Conservation (phyloP, 73 alveolate species). For the Paramecium octaurelia region DNA sequence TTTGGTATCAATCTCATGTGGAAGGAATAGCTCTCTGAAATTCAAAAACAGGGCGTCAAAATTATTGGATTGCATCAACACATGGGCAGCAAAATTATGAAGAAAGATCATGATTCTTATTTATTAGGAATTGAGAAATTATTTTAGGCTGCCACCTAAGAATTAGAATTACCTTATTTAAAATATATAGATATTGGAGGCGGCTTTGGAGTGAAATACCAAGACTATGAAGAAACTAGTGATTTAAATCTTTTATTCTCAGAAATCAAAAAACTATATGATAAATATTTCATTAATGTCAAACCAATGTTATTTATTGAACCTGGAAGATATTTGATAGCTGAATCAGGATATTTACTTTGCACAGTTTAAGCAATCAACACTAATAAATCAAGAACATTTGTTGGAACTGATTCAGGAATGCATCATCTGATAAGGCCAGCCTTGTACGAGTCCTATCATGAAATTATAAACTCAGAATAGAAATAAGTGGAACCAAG, state of each 20-base stretch:
- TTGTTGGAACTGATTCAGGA: constrained; percentile 65
- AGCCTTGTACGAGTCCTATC: constrained; percentile 58
- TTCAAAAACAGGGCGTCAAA: constrained; percentile 26
- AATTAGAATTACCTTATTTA: constrained; percentile 39
- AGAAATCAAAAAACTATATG: constrained; percentile 39
- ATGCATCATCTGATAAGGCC: constrained; percentile 64
- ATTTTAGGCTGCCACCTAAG: constrained; percentile 52
- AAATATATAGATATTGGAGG: constrained; percentile 63
- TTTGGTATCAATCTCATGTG: constrained; percentile 57
- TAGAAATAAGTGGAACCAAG: neutral
- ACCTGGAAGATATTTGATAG: constrained; percentile 64
- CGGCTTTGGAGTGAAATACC: constrained; percentile 62
- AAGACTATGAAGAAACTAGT: constrained; percentile 22
- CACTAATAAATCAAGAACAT: constrained; percentile 14
- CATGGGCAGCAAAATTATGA: constrained; percentile 57
- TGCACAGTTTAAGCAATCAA: constrained; percentile 52
- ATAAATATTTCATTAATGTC: neutral
- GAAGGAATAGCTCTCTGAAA: neutral
- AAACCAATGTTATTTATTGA: constrained; percentile 37
- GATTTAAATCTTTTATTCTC: neutral
- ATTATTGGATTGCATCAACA: constrained; percentile 59
- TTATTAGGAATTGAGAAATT: constrained; percentile 13
- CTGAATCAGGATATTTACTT: constrained; percentile 56
- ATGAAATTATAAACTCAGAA: neutral
- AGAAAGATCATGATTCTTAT: constrained; percentile 47